Evolutionary conservation across 148 eudicot genomes (phyloP).

Genomic region (Arctostaphylos glauca): DNA sequence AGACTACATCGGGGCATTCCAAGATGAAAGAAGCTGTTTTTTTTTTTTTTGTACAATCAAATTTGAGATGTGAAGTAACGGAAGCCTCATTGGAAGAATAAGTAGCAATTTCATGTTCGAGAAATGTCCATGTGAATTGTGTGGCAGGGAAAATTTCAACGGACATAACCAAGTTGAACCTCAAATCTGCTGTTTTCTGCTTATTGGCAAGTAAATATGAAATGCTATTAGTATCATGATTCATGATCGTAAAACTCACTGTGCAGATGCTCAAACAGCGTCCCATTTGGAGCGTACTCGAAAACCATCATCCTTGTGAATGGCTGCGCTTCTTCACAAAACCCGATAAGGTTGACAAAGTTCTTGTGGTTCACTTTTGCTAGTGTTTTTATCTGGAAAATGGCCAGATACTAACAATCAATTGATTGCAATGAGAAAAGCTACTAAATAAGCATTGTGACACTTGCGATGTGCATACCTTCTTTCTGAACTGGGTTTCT

Average conservation of each 20-base stretch:
- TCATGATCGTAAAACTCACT: constrained; percentile 39
- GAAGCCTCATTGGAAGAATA: neutral
- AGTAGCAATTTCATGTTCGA: neutral
- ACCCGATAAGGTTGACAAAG: constrained; percentile 87
- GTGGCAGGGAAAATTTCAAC: neutral
- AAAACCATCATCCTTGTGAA: constrained; percentile 97
- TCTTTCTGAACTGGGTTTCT: constrained; percentile 67
- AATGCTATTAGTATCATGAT: neutral
- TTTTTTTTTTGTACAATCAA: neutral
- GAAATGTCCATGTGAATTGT: neutral
- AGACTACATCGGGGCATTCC: neutral
- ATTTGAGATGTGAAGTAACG: neutral
- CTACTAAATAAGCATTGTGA: neutral
- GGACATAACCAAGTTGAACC: neutral
- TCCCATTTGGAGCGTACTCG: constrained; percentile 96
- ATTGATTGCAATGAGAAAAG: constrained; percentile 7
- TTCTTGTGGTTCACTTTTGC: constrained; percentile 95
- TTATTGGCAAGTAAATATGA: neutral
- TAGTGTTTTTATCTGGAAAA: constrained; percentile 67
- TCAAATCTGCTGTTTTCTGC: neutral
- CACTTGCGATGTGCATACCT: constrained; percentile 38
- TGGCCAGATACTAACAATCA: constrained; percentile 1
- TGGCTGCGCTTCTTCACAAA: constrained; percentile 80
- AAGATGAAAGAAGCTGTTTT: neutral
- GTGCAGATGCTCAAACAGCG: constrained; percentile 93